phyloP scores from a whole-genome alignment of 192 early-diverging fungal genomes.

The Backusella westeae region DNA sequence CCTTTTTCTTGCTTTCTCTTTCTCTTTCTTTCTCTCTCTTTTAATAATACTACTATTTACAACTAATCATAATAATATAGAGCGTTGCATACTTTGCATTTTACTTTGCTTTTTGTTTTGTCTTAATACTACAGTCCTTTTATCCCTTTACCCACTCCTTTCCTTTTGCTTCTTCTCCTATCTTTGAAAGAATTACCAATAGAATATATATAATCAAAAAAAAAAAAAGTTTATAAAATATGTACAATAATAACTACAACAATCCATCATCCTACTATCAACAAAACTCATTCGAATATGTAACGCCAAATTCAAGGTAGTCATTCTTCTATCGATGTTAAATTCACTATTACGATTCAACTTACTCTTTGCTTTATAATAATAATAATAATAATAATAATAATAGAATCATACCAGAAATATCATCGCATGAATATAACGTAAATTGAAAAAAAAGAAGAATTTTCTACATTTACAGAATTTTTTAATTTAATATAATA shows the following conservation, averaged over 20 bases:
- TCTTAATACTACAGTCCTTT: not conserved
- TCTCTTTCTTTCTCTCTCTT: not conserved
- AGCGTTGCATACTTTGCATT: not conserved
- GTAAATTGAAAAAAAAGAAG: not conserved
- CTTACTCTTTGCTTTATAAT: not conserved
- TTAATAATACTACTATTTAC: not conserved
- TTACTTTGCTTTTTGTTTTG: not conserved
- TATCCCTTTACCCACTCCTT: not conserved
- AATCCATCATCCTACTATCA: not conserved
- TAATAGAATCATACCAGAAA: conserved; percentile 9
- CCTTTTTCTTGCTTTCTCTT: not conserved
- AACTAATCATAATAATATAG: not conserved
- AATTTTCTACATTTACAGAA: not conserved
- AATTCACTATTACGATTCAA: not conserved
- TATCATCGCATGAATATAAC: not conserved
- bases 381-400: not conserved
- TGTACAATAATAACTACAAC: not conserved
- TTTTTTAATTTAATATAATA: not conserved
- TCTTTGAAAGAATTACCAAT: not conserved
- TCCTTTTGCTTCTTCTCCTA: not conserved
- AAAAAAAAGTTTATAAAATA: not conserved
- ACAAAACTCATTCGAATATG: conserved; percentile 9
- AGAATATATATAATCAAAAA: not conserved
- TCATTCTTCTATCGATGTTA: not conserved
- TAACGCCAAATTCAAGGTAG: conserved; percentile 31